Percentiles rank a stretch among this genome's conserved stretches.
phyloP scores from a whole-genome alignment of 768 basidiomycete species.

The Fomitopsis serialis region DNA sequence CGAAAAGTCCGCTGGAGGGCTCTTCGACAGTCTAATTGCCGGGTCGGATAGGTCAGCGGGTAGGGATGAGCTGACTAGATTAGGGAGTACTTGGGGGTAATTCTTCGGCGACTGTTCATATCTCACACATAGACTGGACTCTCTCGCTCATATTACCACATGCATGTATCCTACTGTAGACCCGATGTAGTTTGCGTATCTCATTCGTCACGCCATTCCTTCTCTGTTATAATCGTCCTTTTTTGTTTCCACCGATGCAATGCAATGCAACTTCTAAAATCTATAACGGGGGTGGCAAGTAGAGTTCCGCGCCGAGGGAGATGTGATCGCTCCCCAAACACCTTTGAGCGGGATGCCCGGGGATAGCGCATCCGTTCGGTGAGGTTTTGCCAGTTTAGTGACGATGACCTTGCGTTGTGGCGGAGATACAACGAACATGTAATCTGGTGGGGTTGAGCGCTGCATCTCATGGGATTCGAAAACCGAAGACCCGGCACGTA shows the following conservation, averaged over 20 bases:
- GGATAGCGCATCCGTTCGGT: slow-evolving; percentile 49
- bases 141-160: too few species aligned
- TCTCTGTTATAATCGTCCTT: not conserved
- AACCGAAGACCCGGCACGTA: slow-evolving; percentile 23
- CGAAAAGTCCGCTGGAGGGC: slow-evolving; percentile 75
- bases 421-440: slow-evolving; percentile 74
- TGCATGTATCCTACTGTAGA: not conserved
- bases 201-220: not conserved
- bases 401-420: slow-evolving; percentile 30
- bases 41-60: slow-evolving; percentile 69
- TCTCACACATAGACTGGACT: too few species aligned
- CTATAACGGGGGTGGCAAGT: slow-evolving; percentile 13
- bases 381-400: slow-evolving; percentile 56
- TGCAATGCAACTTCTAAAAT: not conserved
- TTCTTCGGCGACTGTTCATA: too few species aligned
- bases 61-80: not conserved
- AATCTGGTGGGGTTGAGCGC: slow-evolving; percentile 48
- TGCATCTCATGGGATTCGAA: not conserved
- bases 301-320: slow-evolving; percentile 66
- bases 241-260: not conserved
- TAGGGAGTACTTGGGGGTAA: not conserved
- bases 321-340: slow-evolving; percentile 87
- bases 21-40: slow-evolving; percentile 82
- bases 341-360: slow-evolving; percentile 76
- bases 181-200: slow-evolving; percentile 9